A percentile compares a stretch with the other conserved stretches of the same genome.
phyloP scores from a whole-genome alignment of 352 stramenopile species.

The Halophytophthora batemanensis region DNA sequence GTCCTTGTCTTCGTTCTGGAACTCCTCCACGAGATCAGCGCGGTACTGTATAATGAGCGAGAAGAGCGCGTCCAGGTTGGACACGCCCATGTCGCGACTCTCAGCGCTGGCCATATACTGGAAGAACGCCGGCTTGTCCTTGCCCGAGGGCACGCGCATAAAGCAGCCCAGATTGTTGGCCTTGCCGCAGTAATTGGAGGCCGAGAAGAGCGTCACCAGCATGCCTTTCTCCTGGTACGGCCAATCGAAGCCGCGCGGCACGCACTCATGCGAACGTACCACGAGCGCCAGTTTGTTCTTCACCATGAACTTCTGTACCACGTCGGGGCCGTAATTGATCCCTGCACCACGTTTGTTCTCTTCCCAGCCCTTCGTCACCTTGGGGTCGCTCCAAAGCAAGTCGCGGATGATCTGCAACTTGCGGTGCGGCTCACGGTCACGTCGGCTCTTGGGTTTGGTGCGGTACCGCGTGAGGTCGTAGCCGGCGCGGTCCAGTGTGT shows the following conservation, averaged over 20 bases:
- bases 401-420: constrained; percentile 79
- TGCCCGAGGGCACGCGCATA: constrained; percentile 71
- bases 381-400: constrained; percentile 81
- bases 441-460: constrained; percentile 50
- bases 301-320: constrained; percentile 85
- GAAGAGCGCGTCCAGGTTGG: constrained; percentile 83
- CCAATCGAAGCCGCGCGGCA: constrained; percentile 78
- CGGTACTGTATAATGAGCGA: constrained; percentile 78
- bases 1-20: constrained; percentile 48
- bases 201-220: constrained; percentile 86
- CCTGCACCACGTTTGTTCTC: constrained; percentile 82
- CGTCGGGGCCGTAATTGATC: constrained; percentile 70
- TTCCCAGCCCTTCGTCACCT: constrained; percentile 56
- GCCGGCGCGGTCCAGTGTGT: constrained; percentile 50
- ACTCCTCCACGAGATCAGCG: constrained; percentile 59
- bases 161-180: constrained; percentile 86
- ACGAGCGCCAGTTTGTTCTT: constrained; percentile 82
- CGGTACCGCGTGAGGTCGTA: constrained; percentile 80
- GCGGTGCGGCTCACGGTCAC: constrained; percentile 49
- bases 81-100: constrained; percentile 74
- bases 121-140: constrained; percentile 81
- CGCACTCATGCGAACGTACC: constrained; percentile 84
- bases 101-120: constrained; percentile 86
- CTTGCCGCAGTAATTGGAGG: constrained; percentile 85
- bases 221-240: constrained; percentile 78